Conservation (phyloP, 164 flowering plant species). For the Cinnamomum micranthum region DNA sequence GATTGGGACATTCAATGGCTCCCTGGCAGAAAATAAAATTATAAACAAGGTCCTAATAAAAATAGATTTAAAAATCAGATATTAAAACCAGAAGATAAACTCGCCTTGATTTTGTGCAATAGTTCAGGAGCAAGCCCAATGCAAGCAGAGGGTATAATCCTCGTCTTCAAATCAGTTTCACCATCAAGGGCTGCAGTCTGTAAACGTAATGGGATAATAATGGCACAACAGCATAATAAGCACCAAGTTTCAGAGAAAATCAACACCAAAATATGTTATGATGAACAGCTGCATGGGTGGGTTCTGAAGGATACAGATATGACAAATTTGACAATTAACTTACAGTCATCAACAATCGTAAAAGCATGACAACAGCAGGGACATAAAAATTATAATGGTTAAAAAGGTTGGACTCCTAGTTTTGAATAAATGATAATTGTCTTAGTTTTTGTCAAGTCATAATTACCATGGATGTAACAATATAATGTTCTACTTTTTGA, state of each 20-base stretch:
- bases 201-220: constrained; percentile 9
- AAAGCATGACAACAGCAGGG: too few relatives aligned
- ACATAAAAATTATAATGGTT: too few relatives aligned
- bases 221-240: background rate
- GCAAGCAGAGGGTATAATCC: constrained; percentile 84
- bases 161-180: constrained; percentile 92
- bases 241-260: background rate
- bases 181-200: constrained; percentile 98
- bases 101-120: constrained; percentile 89
- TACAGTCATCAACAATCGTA: too few relatives aligned
- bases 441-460: too few relatives aligned
- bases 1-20: constrained; percentile 88
- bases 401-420: too few relatives aligned
- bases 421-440: too few relatives aligned
- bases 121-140: constrained; percentile 78
- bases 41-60: background rate
- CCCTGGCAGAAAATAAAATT: constrained; percentile 49
- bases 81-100: constrained; percentile 9
- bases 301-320: too few relatives aligned
- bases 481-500: too few relatives aligned
- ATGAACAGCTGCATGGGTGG: background rate
- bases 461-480: too few relatives aligned
- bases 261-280: background rate
- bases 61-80: background rate
- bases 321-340: too few relatives aligned